Evolutionary conservation across 2,329 filamentous ascomycete species (phyloP).

Genomic region (Mariannaea elegans): DNA sequence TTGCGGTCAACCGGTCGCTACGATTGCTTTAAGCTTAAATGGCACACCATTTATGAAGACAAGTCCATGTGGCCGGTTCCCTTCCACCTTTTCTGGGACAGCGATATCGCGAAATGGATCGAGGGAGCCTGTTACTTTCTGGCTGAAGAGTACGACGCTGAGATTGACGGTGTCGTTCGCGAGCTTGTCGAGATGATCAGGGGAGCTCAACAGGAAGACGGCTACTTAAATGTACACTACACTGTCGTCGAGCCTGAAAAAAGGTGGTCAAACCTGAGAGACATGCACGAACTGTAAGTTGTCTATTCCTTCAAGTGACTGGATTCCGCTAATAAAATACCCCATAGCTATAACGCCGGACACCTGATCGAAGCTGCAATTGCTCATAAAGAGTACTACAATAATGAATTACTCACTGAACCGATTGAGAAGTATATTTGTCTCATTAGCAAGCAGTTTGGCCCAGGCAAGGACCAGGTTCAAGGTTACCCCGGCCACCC

Average conservation of each 20-base stretch:
- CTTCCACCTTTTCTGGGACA: slow-evolving; percentile 69
- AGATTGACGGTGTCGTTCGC: slow-evolving; percentile 26
- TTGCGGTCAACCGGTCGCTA: slow-evolving; percentile 64
- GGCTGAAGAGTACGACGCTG: slow-evolving; percentile 5
- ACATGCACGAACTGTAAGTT: slow-evolving; percentile 68
- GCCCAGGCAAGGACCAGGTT: slow-evolving; percentile 56
- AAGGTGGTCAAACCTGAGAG: slow-evolving; percentile 66
- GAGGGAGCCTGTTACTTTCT: slow-evolving; percentile 49
- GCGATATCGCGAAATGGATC: slow-evolving; percentile 64
- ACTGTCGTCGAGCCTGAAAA: slow-evolving; percentile 65
- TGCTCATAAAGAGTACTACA: slow-evolving; percentile 62
- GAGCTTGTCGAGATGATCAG: slow-evolving; percentile 67
- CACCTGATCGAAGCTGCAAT: slow-evolving; percentile 70
- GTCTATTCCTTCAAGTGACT: not conserved
- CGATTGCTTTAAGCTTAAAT: slow-evolving; percentile 65
- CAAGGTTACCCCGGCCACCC: slow-evolving; percentile 66
- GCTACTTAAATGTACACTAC: slow-evolving; percentile 71
- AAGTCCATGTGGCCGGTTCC: slow-evolving; percentile 63
- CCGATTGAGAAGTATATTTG: slow-evolving; percentile 45
- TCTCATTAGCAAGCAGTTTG: slow-evolving; percentile 61
- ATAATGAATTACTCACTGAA: slow-evolving; percentile 58
- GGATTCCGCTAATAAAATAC: not conserved
- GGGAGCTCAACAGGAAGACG: slow-evolving; percentile 65
- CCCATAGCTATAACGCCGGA: slow-evolving; percentile 62
- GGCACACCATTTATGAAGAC: slow-evolving; percentile 63